phyloP scores from a whole-genome alignment of 164 flowering plant genomes.

The Paratinospora sagittata region DNA sequence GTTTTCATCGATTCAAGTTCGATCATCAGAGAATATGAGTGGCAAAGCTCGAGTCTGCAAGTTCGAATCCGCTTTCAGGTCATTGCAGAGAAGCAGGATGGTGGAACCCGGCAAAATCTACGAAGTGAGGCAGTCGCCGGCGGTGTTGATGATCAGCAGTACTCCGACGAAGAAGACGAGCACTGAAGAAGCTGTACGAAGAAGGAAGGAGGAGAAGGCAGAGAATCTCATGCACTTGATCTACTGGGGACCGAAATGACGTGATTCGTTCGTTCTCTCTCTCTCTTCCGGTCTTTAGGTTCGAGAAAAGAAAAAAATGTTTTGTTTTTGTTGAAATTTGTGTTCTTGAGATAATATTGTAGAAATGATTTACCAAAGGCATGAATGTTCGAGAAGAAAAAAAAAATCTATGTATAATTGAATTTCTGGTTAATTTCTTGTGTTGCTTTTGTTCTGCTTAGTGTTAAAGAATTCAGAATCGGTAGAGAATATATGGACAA shows the following conservation, averaged over 20 bases:
- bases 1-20: not conserved
- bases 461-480: no score
- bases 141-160: not conserved
- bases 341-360: no score
- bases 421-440: no score
- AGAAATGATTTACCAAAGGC: no score
- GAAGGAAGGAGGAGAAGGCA: slow-evolving; percentile 12
- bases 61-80: slow-evolving; percentile 9
- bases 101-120: slow-evolving; percentile 12
- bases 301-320: no score
- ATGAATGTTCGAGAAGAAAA: no score
- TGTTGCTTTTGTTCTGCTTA: no score
- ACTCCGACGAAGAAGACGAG: not conserved
- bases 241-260: slow-evolving; percentile 9
- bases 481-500: no score
- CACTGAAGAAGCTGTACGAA: not conserved
- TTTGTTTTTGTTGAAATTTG: not conserved
- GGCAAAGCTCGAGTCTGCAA: slow-evolving; percentile 1
- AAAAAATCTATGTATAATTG: no score
- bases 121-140: slow-evolving; percentile 9
- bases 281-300: no score
- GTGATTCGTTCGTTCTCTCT: not conserved
- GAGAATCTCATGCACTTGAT: slow-evolving; percentile 9
- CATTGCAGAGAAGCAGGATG: slow-evolving; percentile 9
- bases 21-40: not conserved